Base-by-base conservation (phyloP, 768 basidiomycete genomes). In the Cystofilobasidium bisporidii region DNA sequence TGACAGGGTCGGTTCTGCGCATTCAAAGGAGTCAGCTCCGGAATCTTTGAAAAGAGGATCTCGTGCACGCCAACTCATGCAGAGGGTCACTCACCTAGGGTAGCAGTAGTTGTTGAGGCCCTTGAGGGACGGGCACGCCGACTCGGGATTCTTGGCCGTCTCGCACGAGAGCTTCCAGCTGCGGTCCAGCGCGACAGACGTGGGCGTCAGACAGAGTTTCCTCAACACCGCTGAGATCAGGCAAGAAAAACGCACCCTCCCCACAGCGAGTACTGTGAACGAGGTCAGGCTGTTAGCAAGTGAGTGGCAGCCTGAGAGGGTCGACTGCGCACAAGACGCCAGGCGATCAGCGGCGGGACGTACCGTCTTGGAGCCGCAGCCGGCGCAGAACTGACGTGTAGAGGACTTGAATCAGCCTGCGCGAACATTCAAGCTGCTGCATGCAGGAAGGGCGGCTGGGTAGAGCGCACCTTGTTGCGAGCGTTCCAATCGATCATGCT, bases 401-500 rank as follows among this genome's bases (percentile, higher is more conserved):
- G 1, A 30, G 24, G 53, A 38, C 40, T n/a, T n/a, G n/a, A n/a
- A 61, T 33, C 65, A 58, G 24, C 3, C 36, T 12, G 36, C n/a
- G 47, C 22, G 20, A 47, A 12, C 45, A 47, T 45, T 24, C 56
- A 60, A 45, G 36, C 59, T 61, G 48, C 24, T 10, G 30, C 36
- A 17, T 20, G 0, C 6, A 14, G 8, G 28, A 11, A 45, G 9
- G 18, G 24, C 1, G 26, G 32, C 2, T 30, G 18, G 22, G 72
- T 10, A 26, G n/a, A 17, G 30, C 10, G 15, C 72, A 85, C 91
- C 80, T 86, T 89, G 77, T 93, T 94, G 63, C 91, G 81, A 60
- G 80, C 81, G 75, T 96, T 98, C 94, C 94, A 99, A 74, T 98
- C 94, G 3, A 88, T 81, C 83, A 97, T 80, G 50, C 85, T 87